Evolutionary conservation across 225 moss, liverwort and hornwort genomes (phyloP).

Genomic region (Marchantia paleacea): DNA sequence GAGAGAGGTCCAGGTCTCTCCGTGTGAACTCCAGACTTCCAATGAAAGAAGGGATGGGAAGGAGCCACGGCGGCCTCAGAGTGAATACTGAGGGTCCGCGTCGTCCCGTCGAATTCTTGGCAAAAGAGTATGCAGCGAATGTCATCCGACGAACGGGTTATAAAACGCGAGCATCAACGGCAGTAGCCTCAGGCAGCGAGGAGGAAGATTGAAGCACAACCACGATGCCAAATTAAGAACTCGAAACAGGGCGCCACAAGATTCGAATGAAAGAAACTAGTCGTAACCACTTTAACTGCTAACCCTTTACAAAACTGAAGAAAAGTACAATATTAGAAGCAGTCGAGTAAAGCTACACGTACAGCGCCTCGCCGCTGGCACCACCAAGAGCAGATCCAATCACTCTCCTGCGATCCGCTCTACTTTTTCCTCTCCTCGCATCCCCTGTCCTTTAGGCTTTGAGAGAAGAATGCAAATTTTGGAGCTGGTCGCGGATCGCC

Average conservation of each 20-base stretch:
- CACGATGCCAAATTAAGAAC: background rate
- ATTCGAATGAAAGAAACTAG: background rate
- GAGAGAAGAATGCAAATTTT: background rate
- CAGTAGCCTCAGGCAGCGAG: background rate
- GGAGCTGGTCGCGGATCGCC: no score
- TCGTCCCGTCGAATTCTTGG: background rate
- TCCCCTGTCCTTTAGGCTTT: background rate
- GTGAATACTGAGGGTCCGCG: background rate
- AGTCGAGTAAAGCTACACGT: no score
- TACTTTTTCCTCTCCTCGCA: background rate
- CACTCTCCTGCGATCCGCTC: background rate
- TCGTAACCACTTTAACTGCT: background rate
- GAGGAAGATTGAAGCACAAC: background rate
- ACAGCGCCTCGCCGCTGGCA: no score
- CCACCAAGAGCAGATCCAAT: background rate
- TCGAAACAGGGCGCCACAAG: background rate
- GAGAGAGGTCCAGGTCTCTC: background rate
- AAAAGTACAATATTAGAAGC: no score
- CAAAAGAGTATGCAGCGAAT: background rate
- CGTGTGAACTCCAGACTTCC: background rate
- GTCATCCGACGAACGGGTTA: background rate
- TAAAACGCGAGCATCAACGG: background rate
- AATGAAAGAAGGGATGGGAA: background rate
- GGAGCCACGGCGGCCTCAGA: background rate
- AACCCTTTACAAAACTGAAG: no score